Evolutionary conservation across 495 filamentous ascomycete species (phyloP), one percentile per base, ranked within the genome.

Genomic region (Neurospora sp.): DNA sequence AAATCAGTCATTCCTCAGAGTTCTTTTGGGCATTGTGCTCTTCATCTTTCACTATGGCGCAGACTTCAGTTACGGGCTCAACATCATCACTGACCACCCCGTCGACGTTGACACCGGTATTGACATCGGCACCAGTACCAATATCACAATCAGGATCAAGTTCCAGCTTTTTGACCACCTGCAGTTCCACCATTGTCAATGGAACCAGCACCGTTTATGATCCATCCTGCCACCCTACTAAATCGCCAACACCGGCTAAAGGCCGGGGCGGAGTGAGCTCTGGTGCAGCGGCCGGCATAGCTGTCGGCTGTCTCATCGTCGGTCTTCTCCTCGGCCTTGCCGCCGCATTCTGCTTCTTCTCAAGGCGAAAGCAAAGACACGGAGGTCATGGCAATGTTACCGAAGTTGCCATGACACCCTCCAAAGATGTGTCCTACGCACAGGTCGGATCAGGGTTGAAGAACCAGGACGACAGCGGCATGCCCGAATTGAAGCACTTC

Each of bases 241-340:
- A 5, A 2, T 35, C 35, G 5, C 31, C 44, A 27, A 4, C 9
- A 16, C n/a, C 40, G 9, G 1, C 20, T 35, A 31, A 61, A 61
- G 12, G 27, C 16, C 53, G 53, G 7, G 27, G 22, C 7, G 71
- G 71, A 40, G 5, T 74, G 22, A 74, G 40, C 40, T 40, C 22
- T 5, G 74, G 74, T 5, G 75, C 75, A 35, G 69, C 74, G 8
- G 80, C 77, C 40, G 80, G 79, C 16, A 75, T 74, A 27, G 78
- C 78, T 14, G 69, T 81, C 59, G 79, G 73, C 20, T 78, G 79
- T 46, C 72, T 77, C 59, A 27, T 78, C n/a, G 77, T 68, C 31
- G 80, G 80, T 22, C 71, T 74, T 10, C 61, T 81, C 18, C 5
- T 82, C 11, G 80, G 75, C 10, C 37, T 75, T 44, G 70, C 76